Evolutionary conservation across 495 filamentous ascomycete genomes (phyloP).

Genomic region (Articulospora tetracladia): DNA sequence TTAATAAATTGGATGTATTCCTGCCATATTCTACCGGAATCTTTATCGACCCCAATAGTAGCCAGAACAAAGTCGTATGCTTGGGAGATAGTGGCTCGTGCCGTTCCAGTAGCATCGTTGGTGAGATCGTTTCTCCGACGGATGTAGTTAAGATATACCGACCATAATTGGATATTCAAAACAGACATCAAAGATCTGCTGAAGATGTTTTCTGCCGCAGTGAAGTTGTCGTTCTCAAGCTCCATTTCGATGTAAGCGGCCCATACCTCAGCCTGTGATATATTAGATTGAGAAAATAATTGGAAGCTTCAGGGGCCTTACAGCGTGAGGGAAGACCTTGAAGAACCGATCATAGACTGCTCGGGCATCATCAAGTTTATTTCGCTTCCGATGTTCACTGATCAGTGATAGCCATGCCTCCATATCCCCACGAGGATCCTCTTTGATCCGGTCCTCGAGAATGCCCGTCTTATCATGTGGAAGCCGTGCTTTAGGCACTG

Average conservation of each 20-base stretch:
- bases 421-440: slow-evolving; percentile 88
- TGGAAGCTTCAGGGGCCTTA: slow-evolving; percentile 43
- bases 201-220: slow-evolving; percentile 77
- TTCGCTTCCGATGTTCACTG: slow-evolving; percentile 74
- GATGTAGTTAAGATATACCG: slow-evolving; percentile 90
- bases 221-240: slow-evolving; percentile 72
- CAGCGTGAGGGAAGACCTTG: slow-evolving; percentile 80
- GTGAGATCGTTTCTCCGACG: slow-evolving; percentile 83
- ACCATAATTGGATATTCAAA: slow-evolving; percentile 83
- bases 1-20: slow-evolving; percentile 92
- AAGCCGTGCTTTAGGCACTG: slow-evolving; percentile 26
- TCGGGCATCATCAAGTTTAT: slow-evolving; percentile 77
- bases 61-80: slow-evolving; percentile 90
- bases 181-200: slow-evolving; percentile 64
- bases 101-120: slow-evolving; percentile 71
- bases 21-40: slow-evolving; percentile 85
- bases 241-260: slow-evolving; percentile 83
- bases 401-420: slow-evolving; percentile 88
- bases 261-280: slow-evolving; percentile 80
- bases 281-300: slow-evolving; percentile 2
- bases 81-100: slow-evolving; percentile 70
- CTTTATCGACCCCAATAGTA: slow-evolving; percentile 86
- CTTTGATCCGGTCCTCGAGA: slow-evolving; percentile 82
- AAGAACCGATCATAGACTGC: slow-evolving; percentile 82
- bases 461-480: slow-evolving; percentile 48